Evolutionary conservation across 2,329 filamentous ascomycete species (phyloP), one percentile per base, ranked within the genome.

Genomic region (Xylaria sp.): DNA sequence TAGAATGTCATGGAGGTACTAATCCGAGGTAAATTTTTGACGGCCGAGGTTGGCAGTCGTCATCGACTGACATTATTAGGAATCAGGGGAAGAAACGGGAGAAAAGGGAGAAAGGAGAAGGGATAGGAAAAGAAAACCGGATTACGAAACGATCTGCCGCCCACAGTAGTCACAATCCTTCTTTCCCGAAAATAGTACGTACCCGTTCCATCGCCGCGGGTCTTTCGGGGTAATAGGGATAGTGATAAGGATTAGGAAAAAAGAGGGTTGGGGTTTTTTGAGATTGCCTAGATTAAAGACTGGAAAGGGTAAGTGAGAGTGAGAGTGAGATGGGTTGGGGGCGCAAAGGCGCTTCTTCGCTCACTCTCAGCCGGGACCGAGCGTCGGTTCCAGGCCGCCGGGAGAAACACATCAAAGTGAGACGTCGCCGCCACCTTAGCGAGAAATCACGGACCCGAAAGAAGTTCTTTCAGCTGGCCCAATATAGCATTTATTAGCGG

Each of bases 321-420:
- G 55, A 15, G 28, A 23, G 23, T 58, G 23, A 58, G 55, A 15
- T 31, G n/a, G 10, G 39, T 62, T 62, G 61, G 62, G 66, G 61
- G 61, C 54, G 23, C 12, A 9, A 64, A 43, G 41, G 28, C 55
- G 25, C 41, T 39, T 39, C 33, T n/a, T 12, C 8, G 48, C 25
- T 52, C 3, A 28, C 15, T 18, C 15, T 10, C 2, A 31, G 25
- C 33, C 67, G 67, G 67, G 63, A 66, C 67, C 67, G 67, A 69
- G 15, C 2, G 18, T 69, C 67, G 67, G 67, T 67, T 67, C 67
- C 67, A 64, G 41, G 1, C 55, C 49, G 63, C n/a, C 59, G 65
- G 52, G 43, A n/a, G 10, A 46, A 31, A 46, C 23, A 58, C 39
- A 23, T 33, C 13, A 13, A 20, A 54, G 25, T 28, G 23, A 25